Evolutionary conservation across 2,329 filamentous ascomycete species (phyloP), one percentile per base, ranked within the genome.

Genomic region (Sarocladiaceae sp.): DNA sequence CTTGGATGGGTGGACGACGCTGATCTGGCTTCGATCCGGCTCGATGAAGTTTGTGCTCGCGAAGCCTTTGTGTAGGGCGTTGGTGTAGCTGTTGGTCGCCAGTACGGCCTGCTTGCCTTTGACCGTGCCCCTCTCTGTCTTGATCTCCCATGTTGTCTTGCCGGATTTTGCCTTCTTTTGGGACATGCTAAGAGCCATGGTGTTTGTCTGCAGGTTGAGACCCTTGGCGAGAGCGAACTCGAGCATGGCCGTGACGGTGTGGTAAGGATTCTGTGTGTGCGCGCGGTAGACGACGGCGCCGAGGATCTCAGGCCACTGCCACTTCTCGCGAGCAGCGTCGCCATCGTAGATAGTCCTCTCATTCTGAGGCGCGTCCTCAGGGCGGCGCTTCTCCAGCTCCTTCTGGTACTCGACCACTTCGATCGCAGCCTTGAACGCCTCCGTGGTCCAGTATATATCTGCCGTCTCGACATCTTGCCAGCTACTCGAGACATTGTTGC

Each of bases 61-160:
- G 41, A 75, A 65, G 16, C 48, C 55, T 10, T 63, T 62, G 49
- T 67, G 61, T 3, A 77, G 52, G 4, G 58, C 60, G 1, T 67
- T 68, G 6, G 73, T 72, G 55, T 76, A 77, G 12, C 63, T 74
- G 51, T 78, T 78, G 12, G 73, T 77, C 9, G 73, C 73, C 26
- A 77, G 55, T 6, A 78, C 62, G 10, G 77, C 67, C 31, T 62
- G 63, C 12, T 54, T 55, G 0, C 71, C 67, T 6, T 21, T 47
- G 7, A 78, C 62, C 0, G 43, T 49, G 2, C 74, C 74, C 4
- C 67, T 60, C 2, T 57, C 45, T 1, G 73, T 78, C 26, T 60
- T 44, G 1, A 76, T 58, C 6, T 45, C 45, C 66, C 69, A 74
- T 2, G 16, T 47, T n/a, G 46, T 48, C n/a, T 9, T n/a, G 0